Percentiles rank a stretch among this genome's conserved stretches.
Evolutionary conservation across 2,329 filamentous ascomycete genomes (phyloP).

Genomic region (Cercospora janseana): DNA sequence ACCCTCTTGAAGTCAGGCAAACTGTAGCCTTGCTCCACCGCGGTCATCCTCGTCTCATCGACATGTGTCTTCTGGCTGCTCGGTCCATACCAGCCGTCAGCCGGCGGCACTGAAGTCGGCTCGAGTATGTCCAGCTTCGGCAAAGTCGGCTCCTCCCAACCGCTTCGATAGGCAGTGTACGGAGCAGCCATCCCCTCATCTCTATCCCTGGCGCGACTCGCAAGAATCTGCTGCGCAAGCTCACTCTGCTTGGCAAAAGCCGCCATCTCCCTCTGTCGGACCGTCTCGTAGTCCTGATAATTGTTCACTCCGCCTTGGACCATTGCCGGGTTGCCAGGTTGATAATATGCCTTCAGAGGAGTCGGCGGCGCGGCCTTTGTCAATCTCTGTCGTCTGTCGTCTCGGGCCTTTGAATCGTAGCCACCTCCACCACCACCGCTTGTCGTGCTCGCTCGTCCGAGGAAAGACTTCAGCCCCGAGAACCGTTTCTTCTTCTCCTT

Average conservation of each 20-base stretch:
- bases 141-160: neutral
- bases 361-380: slow-evolving; percentile 14
- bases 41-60: too few species aligned
- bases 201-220: neutral
- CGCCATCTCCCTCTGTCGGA: slow-evolving; percentile 6
- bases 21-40: neutral
- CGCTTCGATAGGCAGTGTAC: neutral
- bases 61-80: slow-evolving; percentile 6
- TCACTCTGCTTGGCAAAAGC: slow-evolving; percentile 7
- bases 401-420: slow-evolving; percentile 5
- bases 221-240: neutral
- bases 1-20: neutral
- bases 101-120: slow-evolving; percentile 15
- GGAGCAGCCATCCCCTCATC: neutral
- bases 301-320: slow-evolving; percentile 10
- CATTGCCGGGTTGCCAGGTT: slow-evolving; percentile 8
- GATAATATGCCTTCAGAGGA: slow-evolving; percentile 6
- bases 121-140: too few species aligned
- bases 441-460: slow-evolving; percentile 41
- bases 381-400: slow-evolving; percentile 11
- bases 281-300: slow-evolving; percentile 14
- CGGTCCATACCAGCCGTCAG: slow-evolving; percentile 30
- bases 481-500: slow-evolving; percentile 45
- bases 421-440: slow-evolving; percentile 23
- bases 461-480: slow-evolving; percentile 46